Percentiles rank a stretch among this genome's conserved stretches.
Conservation (phyloP, 1,284 basidiomycete genomes). For the Sparassis latifolia region DNA sequence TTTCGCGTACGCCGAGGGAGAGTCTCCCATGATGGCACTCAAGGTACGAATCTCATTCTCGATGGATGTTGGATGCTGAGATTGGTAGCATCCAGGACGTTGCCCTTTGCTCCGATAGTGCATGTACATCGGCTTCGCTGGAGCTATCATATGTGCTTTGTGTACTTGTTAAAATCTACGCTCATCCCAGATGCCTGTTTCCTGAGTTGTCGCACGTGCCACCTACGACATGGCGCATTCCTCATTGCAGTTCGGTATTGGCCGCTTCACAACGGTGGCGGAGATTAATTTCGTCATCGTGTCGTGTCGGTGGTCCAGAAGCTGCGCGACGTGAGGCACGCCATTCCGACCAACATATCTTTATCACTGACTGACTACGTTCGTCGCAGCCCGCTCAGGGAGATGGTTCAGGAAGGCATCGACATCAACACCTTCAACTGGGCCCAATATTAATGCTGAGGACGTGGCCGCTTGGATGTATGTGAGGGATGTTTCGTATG, state of each 20-base stretch:
- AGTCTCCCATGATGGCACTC: slow-evolving; percentile 95
- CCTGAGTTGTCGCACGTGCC: slow-evolving; percentile 48
- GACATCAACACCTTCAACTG: slow-evolving; percentile 92
- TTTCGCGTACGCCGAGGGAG: slow-evolving; percentile 97
- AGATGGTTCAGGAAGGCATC: slow-evolving; percentile 98
- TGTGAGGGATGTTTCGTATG: too few species aligned
- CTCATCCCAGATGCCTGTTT: not conserved
- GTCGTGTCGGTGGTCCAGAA: slow-evolving; percentile 76
- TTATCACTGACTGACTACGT: slow-evolving; percentile 1
- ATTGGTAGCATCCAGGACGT: slow-evolving; percentile 59
- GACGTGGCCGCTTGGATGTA: too few species aligned
- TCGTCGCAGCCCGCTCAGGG: slow-evolving; percentile 78
- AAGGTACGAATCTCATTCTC: slow-evolving; percentile 59
- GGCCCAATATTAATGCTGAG: slow-evolving; percentile 53
- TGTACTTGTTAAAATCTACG: slow-evolving; percentile 63
- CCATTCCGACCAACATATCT: slow-evolving; percentile 4
- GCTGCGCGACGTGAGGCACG: slow-evolving; percentile 67
- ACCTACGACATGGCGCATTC: slow-evolving; percentile 99
- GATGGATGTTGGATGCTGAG: slow-evolving; percentile 1
- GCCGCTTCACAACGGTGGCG: slow-evolving; percentile 95
- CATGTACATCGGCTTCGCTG: slow-evolving; percentile 96
- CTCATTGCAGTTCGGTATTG: slow-evolving; percentile 95
- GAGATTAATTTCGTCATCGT: slow-evolving; percentile 94
- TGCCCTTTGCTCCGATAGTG: slow-evolving; percentile 95
- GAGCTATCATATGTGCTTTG: slow-evolving; percentile 98